A percentile compares a stretch with the other conserved stretches of the same genome.
Conservation (phyloP, 768 basidiomycete genomes). For the Pleurotus giganteus region DNA sequence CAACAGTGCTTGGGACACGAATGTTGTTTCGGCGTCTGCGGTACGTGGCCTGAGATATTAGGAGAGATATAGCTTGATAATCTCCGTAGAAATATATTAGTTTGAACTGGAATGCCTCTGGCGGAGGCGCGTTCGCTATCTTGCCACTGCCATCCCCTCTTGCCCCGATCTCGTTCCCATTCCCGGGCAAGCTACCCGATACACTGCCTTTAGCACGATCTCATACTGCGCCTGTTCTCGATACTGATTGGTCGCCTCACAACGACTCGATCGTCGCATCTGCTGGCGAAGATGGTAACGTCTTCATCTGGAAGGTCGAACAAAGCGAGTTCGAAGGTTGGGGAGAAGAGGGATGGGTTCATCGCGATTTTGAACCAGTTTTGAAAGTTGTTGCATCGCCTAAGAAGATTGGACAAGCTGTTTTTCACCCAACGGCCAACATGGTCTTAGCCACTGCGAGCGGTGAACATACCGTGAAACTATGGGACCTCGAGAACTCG, state of each 20-base stretch:
- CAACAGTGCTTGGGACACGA: slow-evolving; percentile 95
- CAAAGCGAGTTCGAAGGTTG: slow-evolving; percentile 72
- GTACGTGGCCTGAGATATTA: slow-evolving; percentile 40
- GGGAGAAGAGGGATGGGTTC: slow-evolving; percentile 80
- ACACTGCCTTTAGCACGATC: slow-evolving; percentile 88
- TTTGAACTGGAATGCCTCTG: slow-evolving; percentile 92
- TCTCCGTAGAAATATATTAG: slow-evolving; percentile 72
- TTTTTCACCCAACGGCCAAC: slow-evolving; percentile 89
- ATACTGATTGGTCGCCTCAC: slow-evolving; percentile 96
- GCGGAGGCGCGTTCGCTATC: slow-evolving; percentile 94
- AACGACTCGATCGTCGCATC: slow-evolving; percentile 90
- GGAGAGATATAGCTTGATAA: slow-evolving; percentile 2
- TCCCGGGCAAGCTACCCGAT: slow-evolving; percentile 87
- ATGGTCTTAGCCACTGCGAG: slow-evolving; percentile 79
- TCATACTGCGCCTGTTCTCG: slow-evolving; percentile 81
- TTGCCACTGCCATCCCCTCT: slow-evolving; percentile 81
- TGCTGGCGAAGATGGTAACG: slow-evolving; percentile 91
- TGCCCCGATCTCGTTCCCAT: slow-evolving; percentile 39
- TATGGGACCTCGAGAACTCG: slow-evolving; percentile 86
- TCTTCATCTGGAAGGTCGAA: slow-evolving; percentile 88
- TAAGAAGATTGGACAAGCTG: slow-evolving; percentile 90
- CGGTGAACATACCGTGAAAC: slow-evolving; percentile 83
- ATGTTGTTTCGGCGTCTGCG: slow-evolving; percentile 81
- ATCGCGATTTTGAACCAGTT: slow-evolving; percentile 84
- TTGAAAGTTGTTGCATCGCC: slow-evolving; percentile 73